Percentiles rank a stretch among this genome's conserved stretches.
These are phyloP conservation scores for Neoarthrinium moseri DNA, from an alignment of 2,329 filamentous ascomycete genomes.

Conservation along the genomic window DNA sequence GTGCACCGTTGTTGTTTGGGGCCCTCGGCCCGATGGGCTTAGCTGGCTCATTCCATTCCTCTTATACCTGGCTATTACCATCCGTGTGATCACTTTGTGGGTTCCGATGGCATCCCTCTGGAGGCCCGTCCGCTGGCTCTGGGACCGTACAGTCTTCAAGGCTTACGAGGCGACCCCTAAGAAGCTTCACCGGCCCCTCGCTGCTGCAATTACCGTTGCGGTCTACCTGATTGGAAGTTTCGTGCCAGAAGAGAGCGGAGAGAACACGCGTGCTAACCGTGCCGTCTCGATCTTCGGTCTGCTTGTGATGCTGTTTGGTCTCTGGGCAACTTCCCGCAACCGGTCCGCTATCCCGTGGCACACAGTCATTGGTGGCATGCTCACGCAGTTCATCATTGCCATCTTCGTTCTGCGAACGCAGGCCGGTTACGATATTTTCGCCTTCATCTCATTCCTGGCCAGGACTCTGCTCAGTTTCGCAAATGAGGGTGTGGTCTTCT, in stretches of 20 bases:
- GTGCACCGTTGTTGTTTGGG: conserved; percentile 35
- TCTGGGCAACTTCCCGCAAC: conserved; percentile 72
- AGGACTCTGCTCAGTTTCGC: conserved; percentile 75
- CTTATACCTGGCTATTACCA: conserved; percentile 70
- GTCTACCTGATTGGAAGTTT: conserved; percentile 80
- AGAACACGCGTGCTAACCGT: conserved; percentile 79
- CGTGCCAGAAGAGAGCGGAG: conserved; percentile 64
- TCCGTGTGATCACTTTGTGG: conserved; percentile 74
- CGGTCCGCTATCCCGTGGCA: conserved; percentile 67
- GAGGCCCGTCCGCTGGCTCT: conserved; percentile 64
- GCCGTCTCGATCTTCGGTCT: conserved; percentile 80
- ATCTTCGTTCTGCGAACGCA: conserved; percentile 82
- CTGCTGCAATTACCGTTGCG: conserved; percentile 61
- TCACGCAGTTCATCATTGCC: conserved; percentile 83
- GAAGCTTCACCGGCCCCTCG: conserved; percentile 61
- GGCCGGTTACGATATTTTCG: conserved; percentile 87
- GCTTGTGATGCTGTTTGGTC: conserved; percentile 62
- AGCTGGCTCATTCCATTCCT: conserved; percentile 87
- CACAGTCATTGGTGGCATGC: conserved; percentile 84
- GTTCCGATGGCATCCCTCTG: conserved; percentile 67
- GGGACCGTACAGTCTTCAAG: conserved; percentile 62
- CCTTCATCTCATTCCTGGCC: conserved; percentile 77
- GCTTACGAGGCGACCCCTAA: conserved; percentile 64
- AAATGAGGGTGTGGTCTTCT: conserved; percentile 68
- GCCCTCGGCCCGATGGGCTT: conserved; percentile 67